These are phyloP conservation scores for Amanita polypyramis DNA, from an alignment of 768 basidiomycete species.

Conservation along the genomic window DNA sequence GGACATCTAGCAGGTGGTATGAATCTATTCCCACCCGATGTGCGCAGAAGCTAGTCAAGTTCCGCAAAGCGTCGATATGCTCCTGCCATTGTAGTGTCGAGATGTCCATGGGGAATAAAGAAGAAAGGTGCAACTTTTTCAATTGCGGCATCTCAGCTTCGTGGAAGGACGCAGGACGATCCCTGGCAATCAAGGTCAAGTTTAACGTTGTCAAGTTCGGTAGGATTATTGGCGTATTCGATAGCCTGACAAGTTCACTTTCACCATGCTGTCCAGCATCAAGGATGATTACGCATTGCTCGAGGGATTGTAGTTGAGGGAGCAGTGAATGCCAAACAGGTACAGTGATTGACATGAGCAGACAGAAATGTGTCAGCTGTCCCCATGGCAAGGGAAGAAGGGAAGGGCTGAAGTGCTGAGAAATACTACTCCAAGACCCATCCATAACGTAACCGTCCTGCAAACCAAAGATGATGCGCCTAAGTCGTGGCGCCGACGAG, in stretches of 20 bases:
- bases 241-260: not conserved
- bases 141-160: conserved; percentile 1
- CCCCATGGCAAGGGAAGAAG: conserved; percentile 4
- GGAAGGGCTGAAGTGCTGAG: not conserved
- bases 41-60: conserved; percentile 1
- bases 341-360: not conserved
- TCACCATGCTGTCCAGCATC: not conserved
- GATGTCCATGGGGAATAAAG: conserved; percentile 3
- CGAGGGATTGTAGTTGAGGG: not conserved
- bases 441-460: conserved; percentile 3
- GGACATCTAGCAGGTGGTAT: not conserved
- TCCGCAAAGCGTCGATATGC: not conserved
- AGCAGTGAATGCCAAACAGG: conserved; percentile 1
- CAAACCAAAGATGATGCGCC: not conserved
- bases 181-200: not conserved
- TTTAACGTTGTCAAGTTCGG: not conserved
- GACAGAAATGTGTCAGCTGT: not conserved
- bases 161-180: not conserved
- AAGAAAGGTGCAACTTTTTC: not conserved
- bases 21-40: conserved; percentile 4
- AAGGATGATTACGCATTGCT: not conserved
- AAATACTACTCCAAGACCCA: conserved; percentile 1
- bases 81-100: conserved; percentile 2
- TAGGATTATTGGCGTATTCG: not conserved
- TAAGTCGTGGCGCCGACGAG: not conserved